A percentile compares a stretch with the other conserved stretches of the same genome.
Conservation (phyloP, 768 basidiomycete species). For the Boletus rex-veris region DNA sequence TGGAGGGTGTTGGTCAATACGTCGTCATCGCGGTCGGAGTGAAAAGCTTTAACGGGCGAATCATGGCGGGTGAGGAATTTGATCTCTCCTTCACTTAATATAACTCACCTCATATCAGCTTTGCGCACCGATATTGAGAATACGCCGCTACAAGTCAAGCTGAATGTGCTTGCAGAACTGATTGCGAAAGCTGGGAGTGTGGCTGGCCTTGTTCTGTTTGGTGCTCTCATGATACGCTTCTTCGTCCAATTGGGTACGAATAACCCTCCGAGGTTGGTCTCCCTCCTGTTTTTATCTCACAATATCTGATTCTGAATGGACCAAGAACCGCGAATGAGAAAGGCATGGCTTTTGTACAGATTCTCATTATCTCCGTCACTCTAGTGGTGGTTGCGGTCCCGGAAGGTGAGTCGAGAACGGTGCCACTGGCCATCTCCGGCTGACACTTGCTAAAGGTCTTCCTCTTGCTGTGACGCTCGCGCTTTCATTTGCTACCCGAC, state of each 20-base stretch:
- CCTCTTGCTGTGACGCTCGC: conserved; percentile 96
- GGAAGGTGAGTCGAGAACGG: conserved; percentile 49
- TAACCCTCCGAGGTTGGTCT: conserved; percentile 51
- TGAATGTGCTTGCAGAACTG: conserved; percentile 90
- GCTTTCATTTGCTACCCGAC: conserved; percentile 93
- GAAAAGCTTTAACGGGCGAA: conserved; percentile 92
- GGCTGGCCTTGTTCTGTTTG: conserved; percentile 80
- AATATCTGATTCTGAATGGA: conserved; percentile 7
- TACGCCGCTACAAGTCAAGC: conserved; percentile 91
- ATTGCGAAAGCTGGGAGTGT: conserved; percentile 88
- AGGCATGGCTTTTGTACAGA: conserved; percentile 87
- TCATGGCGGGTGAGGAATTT: conserved; percentile 80
- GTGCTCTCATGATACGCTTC: conserved; percentile 87
- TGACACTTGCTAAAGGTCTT: conserved; percentile 50
- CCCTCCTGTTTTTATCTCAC: background rate
- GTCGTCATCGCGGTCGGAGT: conserved; percentile 90
- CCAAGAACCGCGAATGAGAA: conserved; percentile 70
- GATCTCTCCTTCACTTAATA: background rate
- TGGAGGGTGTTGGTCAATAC: conserved; percentile 92
- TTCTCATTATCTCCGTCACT: conserved; percentile 92
- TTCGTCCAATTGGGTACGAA: conserved; percentile 78
- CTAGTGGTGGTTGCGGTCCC: conserved; percentile 86
- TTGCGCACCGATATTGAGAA: conserved; percentile 83
- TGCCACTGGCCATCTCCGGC: background rate
- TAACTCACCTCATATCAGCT: conserved; percentile 42